phyloP scores from a whole-genome alignment of 148 eudicot genomes.

The Limonium bicolor region DNA sequence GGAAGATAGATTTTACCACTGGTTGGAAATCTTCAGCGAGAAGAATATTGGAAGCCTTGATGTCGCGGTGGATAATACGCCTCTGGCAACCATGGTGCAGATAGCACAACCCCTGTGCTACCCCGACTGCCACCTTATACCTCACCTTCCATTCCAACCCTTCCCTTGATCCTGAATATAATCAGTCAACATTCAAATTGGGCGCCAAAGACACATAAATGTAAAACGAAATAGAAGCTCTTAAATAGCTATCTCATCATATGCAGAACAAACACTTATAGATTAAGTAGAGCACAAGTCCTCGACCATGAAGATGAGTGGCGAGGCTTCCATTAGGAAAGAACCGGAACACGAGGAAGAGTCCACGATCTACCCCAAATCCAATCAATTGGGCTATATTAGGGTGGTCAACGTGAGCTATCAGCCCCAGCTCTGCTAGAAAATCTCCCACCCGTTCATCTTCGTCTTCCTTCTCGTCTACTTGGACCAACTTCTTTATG shows the following conservation, averaged over 20 bases:
- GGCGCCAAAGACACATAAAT: background rate
- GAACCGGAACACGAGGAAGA: conserved; percentile 73
- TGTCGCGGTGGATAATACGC: conserved; percentile 92
- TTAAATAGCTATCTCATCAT: background rate
- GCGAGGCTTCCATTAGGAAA: conserved; percentile 66
- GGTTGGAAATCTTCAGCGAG: conserved; percentile 62
- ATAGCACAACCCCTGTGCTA: conserved; percentile 79
- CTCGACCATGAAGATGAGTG: conserved; percentile 64
- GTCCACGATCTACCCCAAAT: conserved; percentile 50
- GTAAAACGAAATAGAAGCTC: background rate
- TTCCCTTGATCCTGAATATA: conserved; percentile 34
- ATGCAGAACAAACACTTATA: background rate
- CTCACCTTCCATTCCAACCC: conserved; percentile 49
- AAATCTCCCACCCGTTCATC: conserved; percentile 59
- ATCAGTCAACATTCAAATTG: conserved; percentile 1
- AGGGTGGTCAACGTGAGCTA: conserved; percentile 86
- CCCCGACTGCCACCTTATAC: conserved; percentile 61
- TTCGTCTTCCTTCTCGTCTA: background rate
- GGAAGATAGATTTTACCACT: conserved; percentile 27
- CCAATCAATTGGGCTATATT: conserved; percentile 71
- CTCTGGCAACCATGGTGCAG: conserved; percentile 74
- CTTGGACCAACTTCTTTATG: background rate
- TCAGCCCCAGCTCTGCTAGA: conserved; percentile 84
- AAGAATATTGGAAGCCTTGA: conserved; percentile 88
- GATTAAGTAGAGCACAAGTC: background rate